Evolutionary conservation across 2,329 filamentous ascomycete genomes (phyloP).

Genomic region (Stagonosporopsis chrysanthemi): DNA sequence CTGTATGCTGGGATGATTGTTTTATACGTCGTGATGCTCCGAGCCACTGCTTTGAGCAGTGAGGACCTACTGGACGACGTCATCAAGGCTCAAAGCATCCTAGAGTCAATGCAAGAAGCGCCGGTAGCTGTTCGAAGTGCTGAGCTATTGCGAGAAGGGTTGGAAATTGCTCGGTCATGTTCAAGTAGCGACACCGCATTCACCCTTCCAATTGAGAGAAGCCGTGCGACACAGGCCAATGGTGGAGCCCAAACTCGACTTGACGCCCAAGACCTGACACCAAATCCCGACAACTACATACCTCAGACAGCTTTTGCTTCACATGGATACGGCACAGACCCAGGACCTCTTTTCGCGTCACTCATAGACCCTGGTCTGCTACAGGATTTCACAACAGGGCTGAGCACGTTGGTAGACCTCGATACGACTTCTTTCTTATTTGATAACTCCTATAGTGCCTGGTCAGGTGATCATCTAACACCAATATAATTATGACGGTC

Average conservation of each 20-base stretch:
- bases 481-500: background rate
- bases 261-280: background rate
- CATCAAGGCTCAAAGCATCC: background rate
- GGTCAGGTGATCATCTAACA: background rate
- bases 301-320: background rate
- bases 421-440: background rate
- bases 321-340: background rate
- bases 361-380: background rate
- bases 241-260: background rate
- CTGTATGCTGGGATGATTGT: constrained; percentile 2
- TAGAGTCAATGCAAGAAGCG: constrained; percentile 2
- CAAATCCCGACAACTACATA: background rate
- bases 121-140: background rate
- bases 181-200: background rate
- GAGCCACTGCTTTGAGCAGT: background rate
- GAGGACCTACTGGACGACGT: constrained; percentile 2
- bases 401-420: background rate
- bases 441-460: background rate
- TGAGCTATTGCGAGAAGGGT: background rate
- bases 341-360: background rate
- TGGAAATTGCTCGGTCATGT: constrained; percentile 1
- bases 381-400: constrained; percentile 1
- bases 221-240: background rate
- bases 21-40: constrained; percentile 4
- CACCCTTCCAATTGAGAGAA: background rate